Base-by-base conservation (phyloP, 768 basidiomycete genomes). In the Cystofilobasidium bisporidii region DNA sequence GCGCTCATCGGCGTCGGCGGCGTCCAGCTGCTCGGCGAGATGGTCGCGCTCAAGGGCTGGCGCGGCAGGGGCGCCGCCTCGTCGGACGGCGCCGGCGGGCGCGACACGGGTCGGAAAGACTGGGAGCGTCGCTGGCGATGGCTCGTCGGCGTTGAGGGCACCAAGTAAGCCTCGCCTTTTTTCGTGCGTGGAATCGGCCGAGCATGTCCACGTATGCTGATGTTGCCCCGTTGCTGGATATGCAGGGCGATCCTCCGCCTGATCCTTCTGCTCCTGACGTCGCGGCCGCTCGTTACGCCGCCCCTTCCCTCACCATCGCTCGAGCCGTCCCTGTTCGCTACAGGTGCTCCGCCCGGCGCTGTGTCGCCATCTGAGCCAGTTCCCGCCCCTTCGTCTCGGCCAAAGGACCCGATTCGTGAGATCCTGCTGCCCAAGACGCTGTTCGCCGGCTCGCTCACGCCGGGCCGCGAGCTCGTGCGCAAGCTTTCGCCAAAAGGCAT, bases 401-500 rank as follows among this genome's bases (percentile, higher is more conserved):
- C 63, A 24, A 61, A 62, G 20, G 63, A 69, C n/a, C 68, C 68
- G 15, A 43, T 69, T 22, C n/a, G 58, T 15, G 45, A 57, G 30
- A 69, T 69, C n/a, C 50, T 69, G 0, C 57, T 69, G 4, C 68
- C 68, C 5, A 64, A 59, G 50, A 69, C 68, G 4, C 50, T 69
- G 4, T 69, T 58, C 45, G 55, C 62, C 2, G 36, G 40, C 1
- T 43, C 55, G 11, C 32, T 63, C 38, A 64, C 63, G 22, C 33
- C 38, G 0, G 57, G 40, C 0, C 57, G 47, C 38, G 57, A 64
- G 47, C 58, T 69, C 20, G 48, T 69, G 14, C 24, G 47, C 2
- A 57, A 43, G 22, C 43, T 69, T 0, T 26, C n/a, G 18, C 20
- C 28, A 0, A n/a, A 48, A 26, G 38, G 40, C 20, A 55, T 60